These are phyloP conservation scores for Trichoderma simmonsii DNA, from an alignment of 2,329 filamentous ascomycete genomes.

Conservation along the genomic window DNA sequence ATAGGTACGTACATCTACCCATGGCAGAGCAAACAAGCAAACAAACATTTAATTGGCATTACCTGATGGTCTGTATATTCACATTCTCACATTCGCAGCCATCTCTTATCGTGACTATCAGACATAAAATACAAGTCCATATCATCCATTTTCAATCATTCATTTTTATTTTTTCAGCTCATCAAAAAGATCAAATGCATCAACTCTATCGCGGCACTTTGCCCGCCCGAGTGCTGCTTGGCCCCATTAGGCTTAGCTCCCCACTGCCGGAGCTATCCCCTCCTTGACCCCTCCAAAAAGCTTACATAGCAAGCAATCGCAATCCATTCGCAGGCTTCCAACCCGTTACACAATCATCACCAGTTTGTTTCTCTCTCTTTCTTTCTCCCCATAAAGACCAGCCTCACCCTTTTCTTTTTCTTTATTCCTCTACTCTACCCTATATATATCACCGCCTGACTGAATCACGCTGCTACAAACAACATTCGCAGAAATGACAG, in stretches of 20 bases:
- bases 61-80: not conserved
- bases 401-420: not conserved
- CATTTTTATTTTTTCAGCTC: not conserved
- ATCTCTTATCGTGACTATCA: not conserved
- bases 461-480: not conserved
- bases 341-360: constrained; percentile 4
- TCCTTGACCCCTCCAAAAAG: not conserved
- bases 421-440: not conserved
- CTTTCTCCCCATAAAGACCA: not conserved
- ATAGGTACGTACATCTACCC: not conserved
- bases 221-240: not conserved
- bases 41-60: not conserved
- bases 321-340: not conserved
- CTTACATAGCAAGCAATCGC: not conserved
- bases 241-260: constrained; percentile 10
- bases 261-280: not conserved
- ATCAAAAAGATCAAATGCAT: not conserved
- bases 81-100: not conserved
- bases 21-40: not conserved
- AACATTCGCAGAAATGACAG: constrained; percentile 27
- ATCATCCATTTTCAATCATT: not conserved
- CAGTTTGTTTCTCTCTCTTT: not conserved
- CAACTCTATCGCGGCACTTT: not conserved
- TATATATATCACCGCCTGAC: not conserved
- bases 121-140: not conserved